These are phyloP conservation scores for Suhomyces bolitotheri DNA, from an alignment of 1,139 yeast genomes.

Conservation along the genomic window DNA sequence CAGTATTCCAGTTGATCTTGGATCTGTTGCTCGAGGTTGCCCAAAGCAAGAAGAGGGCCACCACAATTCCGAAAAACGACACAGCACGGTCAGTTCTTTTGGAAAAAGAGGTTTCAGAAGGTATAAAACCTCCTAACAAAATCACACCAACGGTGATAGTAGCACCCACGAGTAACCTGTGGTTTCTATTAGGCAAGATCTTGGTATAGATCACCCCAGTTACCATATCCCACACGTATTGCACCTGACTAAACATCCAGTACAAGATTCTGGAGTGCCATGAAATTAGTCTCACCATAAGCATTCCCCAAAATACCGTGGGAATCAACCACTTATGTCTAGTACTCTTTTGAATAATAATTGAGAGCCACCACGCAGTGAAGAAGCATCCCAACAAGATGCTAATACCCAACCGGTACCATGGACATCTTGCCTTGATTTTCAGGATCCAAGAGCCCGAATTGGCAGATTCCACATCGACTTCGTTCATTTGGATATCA, in stretches of 20 bases:
- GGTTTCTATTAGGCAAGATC: slow-evolving; percentile 34
- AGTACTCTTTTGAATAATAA: slow-evolving; percentile 52
- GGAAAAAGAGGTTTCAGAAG: slow-evolving; percentile 52
- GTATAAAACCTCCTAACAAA: slow-evolving; percentile 57
- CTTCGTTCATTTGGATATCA: slow-evolving; percentile 4
- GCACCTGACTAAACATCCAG: slow-evolving; percentile 26
- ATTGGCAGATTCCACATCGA: neutral
- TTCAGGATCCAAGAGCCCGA: slow-evolving; percentile 3
- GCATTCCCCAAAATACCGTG: slow-evolving; percentile 54
- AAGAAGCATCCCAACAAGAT: slow-evolving; percentile 47
- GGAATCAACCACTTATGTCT: slow-evolving; percentile 66
- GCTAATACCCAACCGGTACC: slow-evolving; percentile 26
- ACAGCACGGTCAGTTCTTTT: slow-evolving; percentile 55
- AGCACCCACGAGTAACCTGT: slow-evolving; percentile 49
- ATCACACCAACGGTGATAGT: slow-evolving; percentile 48
- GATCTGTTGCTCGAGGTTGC: slow-evolving; percentile 49
- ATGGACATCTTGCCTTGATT: slow-evolving; percentile 15
- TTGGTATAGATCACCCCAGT: slow-evolving; percentile 41
- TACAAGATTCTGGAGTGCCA: slow-evolving; percentile 51
- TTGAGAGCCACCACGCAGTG: slow-evolving; percentile 69
- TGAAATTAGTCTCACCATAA: slow-evolving; percentile 56
- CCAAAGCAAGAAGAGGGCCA: slow-evolving; percentile 49
- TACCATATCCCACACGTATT: slow-evolving; percentile 42
- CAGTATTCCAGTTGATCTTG: slow-evolving; percentile 60
- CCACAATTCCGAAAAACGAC: slow-evolving; percentile 58